These are phyloP conservation scores for Zygosaccharomyces rouxii DNA, from an alignment of 805 yeast species.

Conservation along the genomic window DNA sequence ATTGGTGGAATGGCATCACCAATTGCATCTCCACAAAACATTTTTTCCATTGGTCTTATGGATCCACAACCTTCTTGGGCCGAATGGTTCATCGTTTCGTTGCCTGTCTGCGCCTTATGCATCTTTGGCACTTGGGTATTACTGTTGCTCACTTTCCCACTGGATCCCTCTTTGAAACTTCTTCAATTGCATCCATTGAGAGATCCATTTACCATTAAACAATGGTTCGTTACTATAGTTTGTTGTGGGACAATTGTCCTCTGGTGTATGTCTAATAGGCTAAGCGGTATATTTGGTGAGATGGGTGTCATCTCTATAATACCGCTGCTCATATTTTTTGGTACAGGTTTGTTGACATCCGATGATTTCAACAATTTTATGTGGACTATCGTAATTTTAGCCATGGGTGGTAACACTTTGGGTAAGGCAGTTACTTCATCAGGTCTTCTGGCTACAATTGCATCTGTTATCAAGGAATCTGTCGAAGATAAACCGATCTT, in stretches of 20 bases:
- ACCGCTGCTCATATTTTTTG: conserved; percentile 88
- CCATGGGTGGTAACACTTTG: conserved; percentile 96
- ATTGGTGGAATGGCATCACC: conserved; percentile 98
- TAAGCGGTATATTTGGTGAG: conserved; percentile 77
- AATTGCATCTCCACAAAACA: conserved; percentile 94
- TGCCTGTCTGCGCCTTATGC: conserved; percentile 70
- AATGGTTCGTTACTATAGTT: conserved; percentile 68
- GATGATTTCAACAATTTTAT: conserved; percentile 94
- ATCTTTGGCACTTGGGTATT: conserved; percentile 69
- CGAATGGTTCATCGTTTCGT: conserved; percentile 84
- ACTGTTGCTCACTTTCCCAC: conserved; percentile 59
- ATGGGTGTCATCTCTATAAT: conserved; percentile 94
- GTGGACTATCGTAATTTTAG: conserved; percentile 92
- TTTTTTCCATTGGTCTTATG: conserved; percentile 86
- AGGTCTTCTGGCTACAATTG: conserved; percentile 77
- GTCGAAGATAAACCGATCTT: conserved; percentile 69
- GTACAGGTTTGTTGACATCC: conserved; percentile 77
- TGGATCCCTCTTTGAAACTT: conserved; percentile 47
- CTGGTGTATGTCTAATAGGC: conserved; percentile 84
- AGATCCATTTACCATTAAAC: conserved; percentile 67
- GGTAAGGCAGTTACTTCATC: conserved; percentile 94
- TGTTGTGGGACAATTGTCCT: conserved; percentile 68
- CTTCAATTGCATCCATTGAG: conserved; percentile 46
- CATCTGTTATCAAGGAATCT: conserved; percentile 56
- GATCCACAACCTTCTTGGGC: conserved; percentile 81